Evolutionary conservation across 2,329 filamentous ascomycete genomes (phyloP).

Genomic region (Colletotrichum sp.): DNA sequence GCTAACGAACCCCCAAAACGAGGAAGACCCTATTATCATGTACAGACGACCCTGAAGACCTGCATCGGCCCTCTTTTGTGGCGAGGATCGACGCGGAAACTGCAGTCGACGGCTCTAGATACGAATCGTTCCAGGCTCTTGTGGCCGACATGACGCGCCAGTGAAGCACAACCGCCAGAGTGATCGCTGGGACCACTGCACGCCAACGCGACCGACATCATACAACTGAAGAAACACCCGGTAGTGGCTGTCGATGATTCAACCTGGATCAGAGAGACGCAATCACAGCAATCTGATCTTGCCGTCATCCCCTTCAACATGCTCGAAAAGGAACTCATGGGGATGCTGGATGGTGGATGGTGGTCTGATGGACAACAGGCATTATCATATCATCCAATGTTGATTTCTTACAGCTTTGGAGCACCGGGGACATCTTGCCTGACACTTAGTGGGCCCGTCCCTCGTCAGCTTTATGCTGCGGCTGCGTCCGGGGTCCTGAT

Average conservation of each 20-base stretch:
- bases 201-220: not conserved
- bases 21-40: conserved; percentile 1
- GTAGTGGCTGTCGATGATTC: not conserved
- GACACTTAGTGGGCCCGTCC: conserved; percentile 4
- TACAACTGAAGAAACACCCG: not conserved
- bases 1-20: not conserved
- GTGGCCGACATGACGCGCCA: not conserved
- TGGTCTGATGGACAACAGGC: conserved; percentile 13
- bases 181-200: not conserved
- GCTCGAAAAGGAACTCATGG: not conserved
- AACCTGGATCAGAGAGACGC: not conserved
- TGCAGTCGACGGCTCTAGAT: not conserved
- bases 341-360: not conserved
- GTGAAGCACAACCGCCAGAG: not conserved
- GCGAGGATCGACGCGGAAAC: conserved; percentile 2
- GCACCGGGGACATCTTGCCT: conserved; percentile 11
- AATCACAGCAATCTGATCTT: not conserved
- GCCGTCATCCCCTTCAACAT: not conserved
- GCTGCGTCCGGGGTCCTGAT: not conserved
- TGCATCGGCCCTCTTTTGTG: not conserved
- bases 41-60: conserved; percentile 1
- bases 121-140: not conserved
- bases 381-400: conserved; percentile 18
- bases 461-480: conserved; percentile 11
- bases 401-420: conserved; percentile 18